phyloP scores from a whole-genome alignment of 768 basidiomycete species.

The Naganishia randhawae region DNA sequence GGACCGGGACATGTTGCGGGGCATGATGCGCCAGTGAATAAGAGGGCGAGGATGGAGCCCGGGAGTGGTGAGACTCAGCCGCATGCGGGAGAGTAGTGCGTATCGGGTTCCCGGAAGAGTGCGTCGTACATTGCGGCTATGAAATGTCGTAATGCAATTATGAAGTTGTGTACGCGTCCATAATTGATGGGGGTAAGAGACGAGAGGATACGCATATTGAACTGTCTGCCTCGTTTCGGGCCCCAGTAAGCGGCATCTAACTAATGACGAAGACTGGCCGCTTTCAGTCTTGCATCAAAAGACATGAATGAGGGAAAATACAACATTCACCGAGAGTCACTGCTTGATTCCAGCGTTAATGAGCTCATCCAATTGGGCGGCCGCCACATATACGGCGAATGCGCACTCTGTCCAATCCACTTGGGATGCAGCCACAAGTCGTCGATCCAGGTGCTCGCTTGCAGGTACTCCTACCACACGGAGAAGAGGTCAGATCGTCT shows the following conservation, averaged over 20 bases:
- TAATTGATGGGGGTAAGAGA: too few species aligned
- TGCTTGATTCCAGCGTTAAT: background rate
- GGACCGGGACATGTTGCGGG: background rate
- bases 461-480: conserved; percentile 16
- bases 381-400: conserved; percentile 14
- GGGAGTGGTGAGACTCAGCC: background rate
- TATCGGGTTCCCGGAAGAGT: too few species aligned
- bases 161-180: too few species aligned
- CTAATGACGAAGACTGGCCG: too few species aligned
- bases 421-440: conserved; percentile 23
- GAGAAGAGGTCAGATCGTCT: background rate
- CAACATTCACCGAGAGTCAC: conserved; percentile 1
- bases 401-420: conserved; percentile 25
- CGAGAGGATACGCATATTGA: too few species aligned
- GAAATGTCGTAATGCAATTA: too few species aligned
- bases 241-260: too few species aligned
- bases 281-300: background rate
- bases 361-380: conserved; percentile 17
- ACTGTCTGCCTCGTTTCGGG: too few species aligned
- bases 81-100: too few species aligned
- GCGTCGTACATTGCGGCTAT: too few species aligned
- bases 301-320: background rate
- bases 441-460: conserved; percentile 20
- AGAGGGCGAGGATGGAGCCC: background rate
- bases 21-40: background rate